Evolutionary conservation across 768 basidiomycete species (phyloP).

Genomic region (Tricholoma flavovirens): DNA sequence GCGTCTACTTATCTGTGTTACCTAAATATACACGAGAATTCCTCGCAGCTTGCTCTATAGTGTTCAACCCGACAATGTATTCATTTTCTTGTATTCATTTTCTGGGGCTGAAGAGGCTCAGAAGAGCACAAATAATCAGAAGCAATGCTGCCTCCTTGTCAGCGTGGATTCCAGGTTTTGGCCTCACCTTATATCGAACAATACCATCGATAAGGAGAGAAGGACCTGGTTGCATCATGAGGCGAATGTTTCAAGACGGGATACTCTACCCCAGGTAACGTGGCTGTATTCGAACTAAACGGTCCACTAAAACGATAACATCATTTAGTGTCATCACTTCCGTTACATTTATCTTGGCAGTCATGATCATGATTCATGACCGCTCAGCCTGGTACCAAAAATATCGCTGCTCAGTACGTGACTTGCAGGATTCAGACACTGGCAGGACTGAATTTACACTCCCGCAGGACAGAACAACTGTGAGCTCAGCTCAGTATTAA

Average conservation of each 20-base stretch:
- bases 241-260: slow-evolving; percentile 22
- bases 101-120: slow-evolving; percentile 10
- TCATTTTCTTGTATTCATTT: neutral
- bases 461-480: neutral
- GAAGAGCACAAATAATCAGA: slow-evolving; percentile 20
- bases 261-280: slow-evolving; percentile 7
- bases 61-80: slow-evolving; percentile 31
- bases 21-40: neutral
- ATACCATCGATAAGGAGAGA: slow-evolving; percentile 16
- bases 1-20: neutral
- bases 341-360: slow-evolving; percentile 21
- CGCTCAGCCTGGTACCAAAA: slow-evolving; percentile 23
- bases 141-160: slow-evolving; percentile 37
- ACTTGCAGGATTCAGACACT: neutral
- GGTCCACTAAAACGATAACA: neutral
- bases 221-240: slow-evolving; percentile 16
- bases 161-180: slow-evolving; percentile 39
- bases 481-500: neutral
- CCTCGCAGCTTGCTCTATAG: slow-evolving; percentile 27
- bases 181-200: slow-evolving; percentile 21
- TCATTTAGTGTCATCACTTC: slow-evolving; percentile 17
- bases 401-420: slow-evolving; percentile 25
- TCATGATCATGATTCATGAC: slow-evolving; percentile 22
- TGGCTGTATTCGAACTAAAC: neutral
- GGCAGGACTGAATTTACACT: neutral